Base-by-base conservation (phyloP, 164 flowering plant genomes). In the Chloranthus sessilifolius region DNA sequence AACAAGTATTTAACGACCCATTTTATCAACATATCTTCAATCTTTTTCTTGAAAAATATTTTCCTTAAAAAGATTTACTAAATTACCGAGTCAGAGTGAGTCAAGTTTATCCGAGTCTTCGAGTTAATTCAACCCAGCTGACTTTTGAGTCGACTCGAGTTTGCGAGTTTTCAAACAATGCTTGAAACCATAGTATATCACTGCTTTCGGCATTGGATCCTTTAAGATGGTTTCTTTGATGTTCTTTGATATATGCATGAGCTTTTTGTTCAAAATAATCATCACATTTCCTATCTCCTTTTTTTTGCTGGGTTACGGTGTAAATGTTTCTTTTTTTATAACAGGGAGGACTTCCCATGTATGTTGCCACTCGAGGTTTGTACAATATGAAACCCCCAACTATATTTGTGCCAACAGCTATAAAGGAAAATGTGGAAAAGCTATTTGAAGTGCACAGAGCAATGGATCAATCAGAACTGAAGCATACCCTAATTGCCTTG, bases 311-410 rank as follows among this genome's bases (percentile, higher is more conserved):
- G 10, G 11, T 23, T 23, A 29, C 34, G 15, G 14, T 25, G 16
- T 53, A 23, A 36, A n/a, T 30, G 11, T 11, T 45, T 37, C 42
- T 36, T 43, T 67, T 15, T 60, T 20, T 26, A 40, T 42, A 29
- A 34, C 44, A 90, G 95, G 99, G 99, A 65, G 99, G 99, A 57
- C 63, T 92, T 20, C 91, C 96, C 4, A 82, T 92, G 90, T 88
- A 92, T 64, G 99, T 88, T 64, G 99, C 96, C 26, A 84, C 95
- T 11, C 82, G 99, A 42, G 91, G 89, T 25, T 60, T 92, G 50
- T 81, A 73, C 60, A 48, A 62, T 0, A 74, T 92, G 95, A 76
- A 70, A 50, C 94, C 96, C 33, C 99, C 96, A 19, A 82, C 94
- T 36, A 74, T 92, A 44, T 38, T 92, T 62, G 84, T 92, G 14